A percentile compares a stretch with the other conserved stretches of the same genome.
Evolutionary conservation across 805 yeast genomes (phyloP).

Genomic region (Monosporozyma yasuniensis): DNA sequence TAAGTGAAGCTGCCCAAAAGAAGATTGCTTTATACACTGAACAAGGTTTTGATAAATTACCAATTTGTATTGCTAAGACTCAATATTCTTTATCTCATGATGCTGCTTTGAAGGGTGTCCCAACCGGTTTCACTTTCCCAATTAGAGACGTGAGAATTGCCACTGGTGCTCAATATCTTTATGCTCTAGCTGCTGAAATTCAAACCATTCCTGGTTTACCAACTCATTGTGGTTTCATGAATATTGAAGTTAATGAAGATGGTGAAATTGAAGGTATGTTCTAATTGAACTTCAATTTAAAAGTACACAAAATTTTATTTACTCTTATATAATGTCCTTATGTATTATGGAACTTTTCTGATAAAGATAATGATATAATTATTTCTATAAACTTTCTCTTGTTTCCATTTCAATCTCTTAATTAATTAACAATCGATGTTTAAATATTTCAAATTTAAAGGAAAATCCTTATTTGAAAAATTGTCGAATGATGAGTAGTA

Average conservation of each 20-base stretch:
- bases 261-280: constrained; percentile 84
- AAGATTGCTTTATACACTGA: constrained; percentile 73
- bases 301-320: not conserved
- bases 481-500: no score
- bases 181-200: constrained; percentile 93
- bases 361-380: not conserved
- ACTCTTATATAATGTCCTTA: not conserved
- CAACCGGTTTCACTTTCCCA: constrained; percentile 88
- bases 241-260: constrained; percentile 80
- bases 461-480: no score
- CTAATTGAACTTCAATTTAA: constrained; percentile 20
- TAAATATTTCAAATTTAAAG: no score
- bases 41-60: constrained; percentile 86
- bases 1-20: constrained; percentile 68
- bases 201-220: constrained; percentile 97
- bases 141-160: constrained; percentile 90
- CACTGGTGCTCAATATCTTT: constrained; percentile 93
- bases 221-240: constrained; percentile 93
- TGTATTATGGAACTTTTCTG: not conserved
- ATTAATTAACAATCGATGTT: not conserved
- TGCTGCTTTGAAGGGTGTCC: constrained; percentile 88
- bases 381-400: not conserved
- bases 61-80: constrained; percentile 95
- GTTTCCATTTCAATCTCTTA: not conserved
- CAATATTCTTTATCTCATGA: constrained; percentile 95